Evolutionary conservation across 2,329 filamentous ascomycete genomes (phyloP), one percentile per base, ranked within the genome.

Genomic region (Conoideocrella luteorostrata): DNA sequence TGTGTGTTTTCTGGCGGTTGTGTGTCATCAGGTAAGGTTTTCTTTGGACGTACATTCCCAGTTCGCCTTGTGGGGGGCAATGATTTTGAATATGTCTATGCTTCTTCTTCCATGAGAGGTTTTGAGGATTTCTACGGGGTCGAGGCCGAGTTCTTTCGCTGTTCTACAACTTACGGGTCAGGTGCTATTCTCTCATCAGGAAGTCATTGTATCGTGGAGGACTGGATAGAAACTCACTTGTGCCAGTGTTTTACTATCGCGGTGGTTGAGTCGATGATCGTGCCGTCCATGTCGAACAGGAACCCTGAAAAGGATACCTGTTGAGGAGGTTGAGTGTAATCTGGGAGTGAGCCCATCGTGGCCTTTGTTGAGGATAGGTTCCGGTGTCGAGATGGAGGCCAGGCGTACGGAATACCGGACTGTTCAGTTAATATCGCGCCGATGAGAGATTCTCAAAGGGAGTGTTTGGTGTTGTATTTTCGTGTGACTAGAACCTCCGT

Each of bases 1-100:
- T n/a, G n/a, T n/a, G n/a, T n/a, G n/a, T n/a, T n/a, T n/a, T n/a
- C n/a, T n/a, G n/a, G n/a, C n/a, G n/a, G n/a, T n/a, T n/a, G n/a
- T n/a, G n/a, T n/a, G n/a, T n/a, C n/a, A n/a, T n/a, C n/a, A n/a
- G n/a, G n/a, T n/a, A n/a, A n/a, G n/a, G n/a, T n/a, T n/a, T n/a
- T n/a, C n/a, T n/a, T n/a, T n/a, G n/a, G n/a, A 78, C 86, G 69
- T 68, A 94, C 88, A 95, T 51, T 95, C 88, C 88, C 86, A 91
- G 55, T 84, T 96, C 33, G 93, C 93, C 61, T 88, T 88, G 54
- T 86, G 82, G 13, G 88, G 86, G 49, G 87, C 83, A 46, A 95
- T 78, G 22, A 90, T 70, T 61, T 78, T 78, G 46, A 98, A 74
- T 3, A 86, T 81, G 56, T 98, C 93, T 57, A 97, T 95, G 52